Percentiles rank a stretch among this genome's conserved stretches.
Conservation (phyloP, 805 yeast species). For the Ogataea nitratoaversa region DNA sequence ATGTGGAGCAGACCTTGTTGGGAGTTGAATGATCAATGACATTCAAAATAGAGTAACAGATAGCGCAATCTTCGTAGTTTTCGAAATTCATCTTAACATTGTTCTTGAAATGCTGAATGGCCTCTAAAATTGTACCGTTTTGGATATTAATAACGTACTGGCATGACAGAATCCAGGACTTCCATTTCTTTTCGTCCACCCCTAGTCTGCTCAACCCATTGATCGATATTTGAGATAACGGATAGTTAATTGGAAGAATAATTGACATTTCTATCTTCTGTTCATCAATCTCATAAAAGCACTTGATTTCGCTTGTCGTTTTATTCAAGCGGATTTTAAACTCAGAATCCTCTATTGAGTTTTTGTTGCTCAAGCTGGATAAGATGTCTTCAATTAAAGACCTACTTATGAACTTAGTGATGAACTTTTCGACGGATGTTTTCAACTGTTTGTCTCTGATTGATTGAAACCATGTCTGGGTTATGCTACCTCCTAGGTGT, state of each 20-base stretch:
- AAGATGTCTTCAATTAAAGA: constrained; percentile 55
- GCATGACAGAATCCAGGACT: constrained; percentile 90
- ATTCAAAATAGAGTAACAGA: constrained; percentile 89
- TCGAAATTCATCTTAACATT: constrained; percentile 83
- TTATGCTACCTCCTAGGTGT: constrained; percentile 55
- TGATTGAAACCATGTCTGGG: constrained; percentile 66
- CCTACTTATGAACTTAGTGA: constrained; percentile 61
- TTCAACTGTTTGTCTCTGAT: constrained; percentile 66
- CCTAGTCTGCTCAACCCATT: constrained; percentile 80
- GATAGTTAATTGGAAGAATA: constrained; percentile 69
- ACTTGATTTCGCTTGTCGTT: constrained; percentile 62
- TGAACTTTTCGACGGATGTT: constrained; percentile 55
- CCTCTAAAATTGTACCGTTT: constrained; percentile 66
- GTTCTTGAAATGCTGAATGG: constrained; percentile 62
- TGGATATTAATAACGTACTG: constrained; percentile 75
- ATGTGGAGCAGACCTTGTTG: constrained; percentile 79
- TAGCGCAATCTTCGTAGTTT: constrained; percentile 95
- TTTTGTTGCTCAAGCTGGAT: constrained; percentile 26
- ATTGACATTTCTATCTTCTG: constrained; percentile 79
- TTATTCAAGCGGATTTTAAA: constrained; percentile 59
- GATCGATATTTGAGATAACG: constrained; percentile 70
- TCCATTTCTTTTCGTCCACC: constrained; percentile 88
- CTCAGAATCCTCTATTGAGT: constrained; percentile 34
- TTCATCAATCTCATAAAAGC: constrained; percentile 77
- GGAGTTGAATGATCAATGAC: constrained; percentile 86